Evolutionary conservation across 1,284 basidiomycete species (phyloP), one percentile per base, ranked within the genome.

Genomic region (Ganoderma sinense): DNA sequence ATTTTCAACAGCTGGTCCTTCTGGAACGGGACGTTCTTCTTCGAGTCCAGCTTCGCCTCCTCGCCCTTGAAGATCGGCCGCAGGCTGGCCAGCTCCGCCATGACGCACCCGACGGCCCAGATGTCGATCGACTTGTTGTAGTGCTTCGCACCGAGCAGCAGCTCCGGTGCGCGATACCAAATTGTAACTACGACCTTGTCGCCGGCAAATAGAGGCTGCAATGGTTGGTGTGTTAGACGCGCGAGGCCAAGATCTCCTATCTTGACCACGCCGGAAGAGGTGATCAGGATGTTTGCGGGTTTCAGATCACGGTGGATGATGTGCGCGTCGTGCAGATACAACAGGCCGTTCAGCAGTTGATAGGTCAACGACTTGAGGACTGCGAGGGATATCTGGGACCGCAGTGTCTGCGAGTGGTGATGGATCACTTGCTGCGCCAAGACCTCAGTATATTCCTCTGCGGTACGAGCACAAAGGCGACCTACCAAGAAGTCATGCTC

Each of bases 131-230:
- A 95, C 71, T 96, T 96, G 66, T 97, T 97, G 81, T 99, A 99
- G 80, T 99, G 97, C 71, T 97, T 94, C 2, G 97, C 95, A 16
- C 97, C 97, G 79, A 99, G 87, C 11, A 99, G 87, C 2, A 99
- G 88, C 80, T 99, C 97, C 0, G 97, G 97, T 2, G 97, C 96
- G 60, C 97, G 93, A 78, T 99, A 99, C 97, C 97, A 99, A 76
- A 99, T 99, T 0, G 98, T 99, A 2, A 99, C 98, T 43, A 99
- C 98, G 14, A 99, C 97, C 80, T 99, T 99, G 84, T 99, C 97
- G 26, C 96, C 96, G 0, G 90, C 89, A 80, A 95, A 91, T 1
- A 98, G 85, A 0, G 94, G 92, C 77, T 97, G 94, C 0, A 98
- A 84, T 3, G 97, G 97, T 67, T 94, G 89, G 73, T 94, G 90